These are phyloP conservation scores for Monilinia fructicola DNA, from an alignment of 2,329 filamentous ascomycete species.

Conservation along the genomic window DNA sequence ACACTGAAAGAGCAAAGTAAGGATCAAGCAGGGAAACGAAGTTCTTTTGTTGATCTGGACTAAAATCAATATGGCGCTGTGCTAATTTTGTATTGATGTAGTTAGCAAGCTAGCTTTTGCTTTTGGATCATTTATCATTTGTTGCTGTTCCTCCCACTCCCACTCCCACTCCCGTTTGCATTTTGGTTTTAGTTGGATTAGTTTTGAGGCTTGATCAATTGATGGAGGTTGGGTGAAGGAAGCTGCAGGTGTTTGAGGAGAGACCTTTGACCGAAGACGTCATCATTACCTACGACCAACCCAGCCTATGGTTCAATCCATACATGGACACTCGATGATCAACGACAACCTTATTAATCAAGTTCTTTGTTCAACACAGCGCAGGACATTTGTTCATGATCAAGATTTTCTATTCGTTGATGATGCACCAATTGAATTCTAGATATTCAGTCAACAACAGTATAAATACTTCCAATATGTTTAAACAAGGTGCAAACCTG, in stretches of 20 bases:
- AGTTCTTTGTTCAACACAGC: background rate
- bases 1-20: background rate
- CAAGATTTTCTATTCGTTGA: too few relatives aligned
- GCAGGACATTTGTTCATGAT: too few relatives aligned
- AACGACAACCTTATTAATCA: too few relatives aligned
- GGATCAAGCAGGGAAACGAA: slow-evolving; percentile 9
- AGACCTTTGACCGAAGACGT: background rate
- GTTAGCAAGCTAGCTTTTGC: slow-evolving; percentile 1
- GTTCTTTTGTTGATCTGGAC: slow-evolving; percentile 9
- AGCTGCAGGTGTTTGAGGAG: background rate
- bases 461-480: too few relatives aligned
- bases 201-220: slow-evolving; percentile 1
- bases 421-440: too few relatives aligned
- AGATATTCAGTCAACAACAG: too few relatives aligned
- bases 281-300: background rate
- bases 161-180: background rate
- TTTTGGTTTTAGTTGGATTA: background rate
- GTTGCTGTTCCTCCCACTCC: too few relatives aligned
- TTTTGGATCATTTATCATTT: background rate
- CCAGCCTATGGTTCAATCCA: too few relatives aligned
- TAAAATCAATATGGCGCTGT: slow-evolving; percentile 6
- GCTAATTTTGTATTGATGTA: background rate
- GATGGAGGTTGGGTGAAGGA: background rate
- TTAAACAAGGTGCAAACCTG: too few relatives aligned
- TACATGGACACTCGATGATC: too few relatives aligned